These are phyloP conservation scores for Rutstroemia sydowiana DNA, from an alignment of 2,329 filamentous ascomycete genomes.

Conservation along the genomic window DNA sequence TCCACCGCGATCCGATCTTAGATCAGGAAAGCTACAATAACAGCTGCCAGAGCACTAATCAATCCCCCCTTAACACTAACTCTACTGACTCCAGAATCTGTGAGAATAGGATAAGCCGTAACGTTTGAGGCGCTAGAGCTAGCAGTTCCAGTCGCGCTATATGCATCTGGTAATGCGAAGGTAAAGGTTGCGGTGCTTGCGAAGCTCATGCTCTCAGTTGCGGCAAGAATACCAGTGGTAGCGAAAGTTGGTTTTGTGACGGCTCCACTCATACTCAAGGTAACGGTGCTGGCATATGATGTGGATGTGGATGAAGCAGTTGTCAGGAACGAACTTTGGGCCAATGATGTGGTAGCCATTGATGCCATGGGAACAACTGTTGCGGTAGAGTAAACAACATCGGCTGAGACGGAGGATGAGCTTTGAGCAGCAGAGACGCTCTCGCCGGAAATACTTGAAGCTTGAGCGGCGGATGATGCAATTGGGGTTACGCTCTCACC, in stretches of 20 bases:
- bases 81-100: background rate
- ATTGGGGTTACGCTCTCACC: background rate
- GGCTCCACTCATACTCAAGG: too few species aligned
- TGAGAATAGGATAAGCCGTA: background rate
- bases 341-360: background rate
- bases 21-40: background rate
- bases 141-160: background rate
- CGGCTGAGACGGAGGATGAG: background rate
- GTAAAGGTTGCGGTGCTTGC: background rate
- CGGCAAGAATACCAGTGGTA: conserved; percentile 1
- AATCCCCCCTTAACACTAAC: background rate
- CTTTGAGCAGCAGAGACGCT: background rate
- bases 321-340: background rate
- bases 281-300: background rate
- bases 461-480: background rate
- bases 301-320: background rate
- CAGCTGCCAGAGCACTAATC: background rate
- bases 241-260: too few species aligned
- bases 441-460: background rate
- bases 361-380: background rate
- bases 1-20: background rate
- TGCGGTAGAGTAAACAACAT: background rate
- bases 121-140: background rate
- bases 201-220: too few species aligned
- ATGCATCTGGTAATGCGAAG: conserved; percentile 1